Conservation (phyloP, 2,329 filamentous ascomycete genomes). For the Apiospora saccharicola region DNA sequence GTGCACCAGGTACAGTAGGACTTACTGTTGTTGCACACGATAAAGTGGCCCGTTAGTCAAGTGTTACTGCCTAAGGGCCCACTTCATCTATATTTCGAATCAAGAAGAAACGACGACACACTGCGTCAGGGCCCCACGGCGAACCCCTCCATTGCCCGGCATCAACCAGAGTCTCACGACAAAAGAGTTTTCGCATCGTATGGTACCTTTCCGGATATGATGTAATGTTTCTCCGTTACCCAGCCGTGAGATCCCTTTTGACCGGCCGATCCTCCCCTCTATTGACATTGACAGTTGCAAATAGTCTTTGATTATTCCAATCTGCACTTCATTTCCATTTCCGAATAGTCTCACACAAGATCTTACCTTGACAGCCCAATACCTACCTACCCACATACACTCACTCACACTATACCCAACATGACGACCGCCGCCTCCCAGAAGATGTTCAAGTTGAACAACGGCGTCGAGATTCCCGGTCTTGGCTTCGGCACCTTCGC, state of each 20-base stretch:
- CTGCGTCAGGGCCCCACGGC: conserved; percentile 22
- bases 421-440: conserved; percentile 17
- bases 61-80: background rate
- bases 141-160: conserved; percentile 12
- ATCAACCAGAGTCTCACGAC: background rate
- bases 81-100: background rate
- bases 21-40: background rate
- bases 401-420: background rate
- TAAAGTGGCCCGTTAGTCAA: conserved; percentile 22
- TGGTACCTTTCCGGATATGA: conserved; percentile 2
- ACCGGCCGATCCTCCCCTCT: conserved; percentile 10
- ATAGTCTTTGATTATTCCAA: background rate
- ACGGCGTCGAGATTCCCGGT: conserved; percentile 65
- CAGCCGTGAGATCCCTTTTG: background rate
- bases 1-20: background rate
- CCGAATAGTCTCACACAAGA: background rate
- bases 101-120: conserved; percentile 24
- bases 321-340: background rate
- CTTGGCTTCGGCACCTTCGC: conserved; percentile 72
- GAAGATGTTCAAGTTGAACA: conserved; percentile 53
- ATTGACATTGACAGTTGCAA: background rate
- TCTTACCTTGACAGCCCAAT: background rate
- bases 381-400: background rate
- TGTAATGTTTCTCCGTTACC: conserved; percentile 22
- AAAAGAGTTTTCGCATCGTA: conserved; percentile 15